These are phyloP conservation scores for Radiomyces spectabilis DNA, from an alignment of 192 early-diverging fungal species.

Conservation along the genomic window DNA sequence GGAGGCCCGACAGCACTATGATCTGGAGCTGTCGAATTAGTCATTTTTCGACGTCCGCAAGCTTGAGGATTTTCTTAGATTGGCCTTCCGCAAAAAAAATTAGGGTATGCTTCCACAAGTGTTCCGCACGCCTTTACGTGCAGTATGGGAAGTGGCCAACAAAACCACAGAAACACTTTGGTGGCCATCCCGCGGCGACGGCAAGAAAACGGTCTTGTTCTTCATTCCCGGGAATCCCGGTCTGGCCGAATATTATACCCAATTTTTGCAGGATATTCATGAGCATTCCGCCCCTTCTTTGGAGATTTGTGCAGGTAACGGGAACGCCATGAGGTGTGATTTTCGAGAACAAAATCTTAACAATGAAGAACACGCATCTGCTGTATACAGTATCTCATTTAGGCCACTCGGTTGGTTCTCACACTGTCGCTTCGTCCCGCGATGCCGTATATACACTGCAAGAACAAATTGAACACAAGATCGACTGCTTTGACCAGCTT, in stretches of 20 bases:
- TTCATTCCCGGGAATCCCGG: constrained; percentile 75
- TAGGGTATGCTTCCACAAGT: neutral
- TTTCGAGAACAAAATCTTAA: too few species aligned
- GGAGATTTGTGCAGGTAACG: constrained; percentile 58
- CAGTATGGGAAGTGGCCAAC: constrained; percentile 18
- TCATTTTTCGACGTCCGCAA: too few species aligned
- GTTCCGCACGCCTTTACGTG: constrained; percentile 19
- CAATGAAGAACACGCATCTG: too few species aligned
- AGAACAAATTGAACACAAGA: constrained; percentile 64
- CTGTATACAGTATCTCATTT: constrained; percentile 44
- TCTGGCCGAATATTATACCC: constrained; percentile 70
- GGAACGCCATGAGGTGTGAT: too few species aligned
- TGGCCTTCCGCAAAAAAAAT: too few species aligned
- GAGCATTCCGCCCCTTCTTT: constrained; percentile 31
- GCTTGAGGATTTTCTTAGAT: too few species aligned
- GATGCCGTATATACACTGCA: constrained; percentile 35
- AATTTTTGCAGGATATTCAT: constrained; percentile 59
- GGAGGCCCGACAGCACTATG: too few species aligned
- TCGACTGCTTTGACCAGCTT: constrained; percentile 53
- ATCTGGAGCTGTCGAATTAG: too few species aligned
- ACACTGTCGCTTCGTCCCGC: constrained; percentile 10
- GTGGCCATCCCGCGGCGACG: constrained; percentile 14
- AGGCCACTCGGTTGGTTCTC: constrained; percentile 43
- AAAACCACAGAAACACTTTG: constrained; percentile 32
- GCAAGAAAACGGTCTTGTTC: constrained; percentile 39